Percentiles rank a stretch among this genome's conserved stretches.
phyloP scores from a whole-genome alignment of 2,329 filamentous ascomycete species.

The Pseudogymnoascus sp. region DNA sequence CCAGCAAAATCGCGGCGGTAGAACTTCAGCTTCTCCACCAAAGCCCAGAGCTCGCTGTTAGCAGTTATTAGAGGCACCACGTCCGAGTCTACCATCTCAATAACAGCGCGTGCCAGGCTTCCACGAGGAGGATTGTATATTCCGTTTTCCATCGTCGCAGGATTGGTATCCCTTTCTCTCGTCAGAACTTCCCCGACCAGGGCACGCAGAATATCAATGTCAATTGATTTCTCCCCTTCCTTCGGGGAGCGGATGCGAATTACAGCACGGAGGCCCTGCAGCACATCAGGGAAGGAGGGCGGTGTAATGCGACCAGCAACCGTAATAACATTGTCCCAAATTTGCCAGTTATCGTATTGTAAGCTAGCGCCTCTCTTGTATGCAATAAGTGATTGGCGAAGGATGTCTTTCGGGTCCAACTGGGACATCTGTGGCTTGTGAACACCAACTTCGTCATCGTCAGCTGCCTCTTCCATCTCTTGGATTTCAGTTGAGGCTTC shows the following conservation, averaged over 20 bases:
- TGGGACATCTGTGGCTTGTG: constrained; percentile 12
- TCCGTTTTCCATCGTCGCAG: constrained; percentile 21
- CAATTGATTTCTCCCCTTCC: constrained; percentile 69
- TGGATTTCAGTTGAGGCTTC: constrained; percentile 13
- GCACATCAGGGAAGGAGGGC: constrained; percentile 64
- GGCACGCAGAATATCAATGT: constrained; percentile 61
- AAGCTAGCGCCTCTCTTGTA: constrained; percentile 81
- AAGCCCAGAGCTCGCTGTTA: constrained; percentile 66
- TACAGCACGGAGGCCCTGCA: constrained; percentile 66
- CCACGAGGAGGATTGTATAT: constrained; percentile 45
- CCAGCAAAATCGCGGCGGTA: constrained; percentile 64
- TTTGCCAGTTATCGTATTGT: constrained; percentile 79
- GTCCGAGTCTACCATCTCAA: constrained; percentile 64
- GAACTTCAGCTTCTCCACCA: constrained; percentile 62
- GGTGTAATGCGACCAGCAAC: constrained; percentile 72
- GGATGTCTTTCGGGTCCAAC: constrained; percentile 35
- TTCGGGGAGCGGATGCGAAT: constrained; percentile 61
- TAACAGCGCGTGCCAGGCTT: constrained; percentile 53
- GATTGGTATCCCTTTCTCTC: constrained; percentile 30
- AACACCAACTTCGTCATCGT: constrained; percentile 21
- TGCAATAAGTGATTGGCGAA: constrained; percentile 69
- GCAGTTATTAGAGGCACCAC: constrained; percentile 79
- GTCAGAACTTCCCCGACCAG: constrained; percentile 65
- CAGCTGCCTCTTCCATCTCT: constrained; percentile 22
- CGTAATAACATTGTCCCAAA: constrained; percentile 95